Evolutionary conservation across 768 basidiomycete species (phyloP).

Genomic region (Porphyrellus cyaneotinctus): DNA sequence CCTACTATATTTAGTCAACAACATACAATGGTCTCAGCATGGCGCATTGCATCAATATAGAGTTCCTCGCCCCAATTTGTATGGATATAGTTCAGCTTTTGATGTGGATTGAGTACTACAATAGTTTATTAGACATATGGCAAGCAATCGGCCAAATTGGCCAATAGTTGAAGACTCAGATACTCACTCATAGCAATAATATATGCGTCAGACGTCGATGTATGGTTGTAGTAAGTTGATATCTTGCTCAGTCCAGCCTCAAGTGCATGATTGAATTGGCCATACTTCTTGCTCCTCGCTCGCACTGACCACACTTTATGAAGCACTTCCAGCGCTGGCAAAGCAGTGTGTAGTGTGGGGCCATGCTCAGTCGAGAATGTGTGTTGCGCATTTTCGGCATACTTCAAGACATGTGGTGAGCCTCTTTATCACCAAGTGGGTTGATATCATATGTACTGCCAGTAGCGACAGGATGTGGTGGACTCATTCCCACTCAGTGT

Average conservation of each 20-base stretch:
- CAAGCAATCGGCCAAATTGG: too few species aligned
- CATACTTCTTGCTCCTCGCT: not conserved
- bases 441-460: not conserved
- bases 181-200: slow-evolving; percentile 9
- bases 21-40: too few species aligned
- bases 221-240: not conserved
- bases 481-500: not conserved
- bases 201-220: not conserved
- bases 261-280: not conserved
- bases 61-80: too few species aligned
- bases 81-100: too few species aligned
- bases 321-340: not conserved
- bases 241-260: slow-evolving; percentile 2
- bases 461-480: not conserved
- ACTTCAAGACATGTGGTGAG: not conserved
- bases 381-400: slow-evolving; percentile 7
- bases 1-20: too few species aligned
- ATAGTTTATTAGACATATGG: too few species aligned
- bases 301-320: slow-evolving; percentile 4
- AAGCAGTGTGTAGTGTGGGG: not conserved
- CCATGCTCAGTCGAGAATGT: slow-evolving; percentile 1
- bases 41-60: too few species aligned
- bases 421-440: not conserved
- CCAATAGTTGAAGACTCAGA: too few species aligned
- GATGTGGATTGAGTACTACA: too few species aligned